A percentile compares a stretch with the other conserved stretches of the same genome.
phyloP scores from a whole-genome alignment of 768 basidiomycete species.

The Russula sp. region DNA sequence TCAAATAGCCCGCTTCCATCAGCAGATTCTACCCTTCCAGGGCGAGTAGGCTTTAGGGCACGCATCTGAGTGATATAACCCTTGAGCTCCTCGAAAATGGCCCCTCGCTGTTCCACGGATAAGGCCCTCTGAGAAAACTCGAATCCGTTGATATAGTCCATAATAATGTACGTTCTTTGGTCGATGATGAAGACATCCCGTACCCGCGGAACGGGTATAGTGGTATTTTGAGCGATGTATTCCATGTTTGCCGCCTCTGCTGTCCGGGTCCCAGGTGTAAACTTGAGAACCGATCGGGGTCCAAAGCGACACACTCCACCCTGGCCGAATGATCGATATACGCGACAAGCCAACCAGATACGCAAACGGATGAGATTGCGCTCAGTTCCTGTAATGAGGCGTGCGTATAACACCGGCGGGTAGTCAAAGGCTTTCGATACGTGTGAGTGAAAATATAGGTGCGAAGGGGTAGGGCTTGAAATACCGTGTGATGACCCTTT shows the following conservation, averaged over 20 bases:
- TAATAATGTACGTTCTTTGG: background rate
- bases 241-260: background rate
- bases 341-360: conserved; percentile 13
- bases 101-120: background rate
- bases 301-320: background rate
- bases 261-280: background rate
- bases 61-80: background rate
- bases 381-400: background rate
- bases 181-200: background rate
- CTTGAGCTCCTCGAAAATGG: background rate
- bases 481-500: background rate
- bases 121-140: background rate
- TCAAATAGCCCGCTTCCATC: background rate
- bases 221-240: background rate
- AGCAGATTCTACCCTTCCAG: background rate
- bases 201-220: background rate
- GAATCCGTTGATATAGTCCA: background rate
- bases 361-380: background rate
- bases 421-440: background rate
- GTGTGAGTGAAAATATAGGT: background rate
- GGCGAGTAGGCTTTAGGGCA: background rate
- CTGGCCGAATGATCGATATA: too few species aligned
- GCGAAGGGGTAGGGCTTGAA: background rate
- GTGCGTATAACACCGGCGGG: background rate
- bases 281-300: background rate